These are phyloP conservation scores for Flaveria bidentis DNA, from an alignment of 129 eudicot species.

Conservation along the genomic window DNA sequence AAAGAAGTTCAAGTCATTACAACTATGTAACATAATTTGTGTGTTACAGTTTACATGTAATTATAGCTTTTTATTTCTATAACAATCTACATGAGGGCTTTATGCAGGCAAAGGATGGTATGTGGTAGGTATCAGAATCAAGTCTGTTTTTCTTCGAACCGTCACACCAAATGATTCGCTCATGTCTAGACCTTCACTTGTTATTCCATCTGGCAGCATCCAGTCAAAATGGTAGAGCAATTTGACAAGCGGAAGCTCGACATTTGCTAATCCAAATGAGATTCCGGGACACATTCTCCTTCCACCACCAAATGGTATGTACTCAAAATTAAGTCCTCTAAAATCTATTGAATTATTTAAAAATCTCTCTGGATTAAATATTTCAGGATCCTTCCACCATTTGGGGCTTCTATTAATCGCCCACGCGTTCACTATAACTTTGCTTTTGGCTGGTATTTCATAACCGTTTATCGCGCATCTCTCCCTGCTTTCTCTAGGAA, in stretches of 20 bases:
- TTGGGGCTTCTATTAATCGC: conserved; percentile 50
- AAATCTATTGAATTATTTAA: conserved; percentile 31
- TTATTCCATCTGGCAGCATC: conserved; percentile 44
- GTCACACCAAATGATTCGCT: conserved; percentile 46
- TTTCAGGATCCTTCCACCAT: conserved; percentile 44
- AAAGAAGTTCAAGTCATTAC: background rate
- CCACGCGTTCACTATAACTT: conserved; percentile 49
- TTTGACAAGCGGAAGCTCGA: conserved; percentile 37
- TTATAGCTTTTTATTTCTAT: background rate
- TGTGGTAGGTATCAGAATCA: conserved; percentile 40
- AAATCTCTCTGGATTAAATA: conserved; percentile 51
- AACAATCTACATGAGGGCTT: background rate
- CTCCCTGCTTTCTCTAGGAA: conserved; percentile 52
- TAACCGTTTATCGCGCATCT: conserved; percentile 49
- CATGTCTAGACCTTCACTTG: conserved; percentile 40
- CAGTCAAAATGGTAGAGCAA: conserved; percentile 58
- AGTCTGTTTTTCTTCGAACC: conserved; percentile 34
- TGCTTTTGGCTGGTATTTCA: conserved; percentile 40
- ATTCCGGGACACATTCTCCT: conserved; percentile 55
- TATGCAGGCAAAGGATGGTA: conserved; percentile 29
- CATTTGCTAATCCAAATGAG: conserved; percentile 37
- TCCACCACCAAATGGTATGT: conserved; percentile 53
- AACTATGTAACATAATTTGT: too few species aligned
- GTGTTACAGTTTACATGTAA: background rate
- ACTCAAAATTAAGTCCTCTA: conserved; percentile 47